phyloP scores from a whole-genome alignment of 2,329 filamentous ascomycete species.

The Penicillium sp. region DNA sequence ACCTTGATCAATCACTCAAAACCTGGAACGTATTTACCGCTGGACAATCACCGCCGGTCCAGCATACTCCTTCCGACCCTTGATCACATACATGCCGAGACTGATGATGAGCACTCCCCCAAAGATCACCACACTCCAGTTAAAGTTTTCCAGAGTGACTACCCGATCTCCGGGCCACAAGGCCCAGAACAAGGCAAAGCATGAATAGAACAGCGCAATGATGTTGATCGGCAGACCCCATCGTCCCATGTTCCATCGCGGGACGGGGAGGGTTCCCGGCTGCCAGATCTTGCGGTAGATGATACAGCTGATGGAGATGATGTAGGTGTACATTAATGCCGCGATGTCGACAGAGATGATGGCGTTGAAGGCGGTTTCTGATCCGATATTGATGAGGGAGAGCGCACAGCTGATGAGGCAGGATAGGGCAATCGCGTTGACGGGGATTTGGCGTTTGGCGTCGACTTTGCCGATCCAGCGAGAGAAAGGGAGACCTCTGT shows the following conservation, averaged over 20 bases:
- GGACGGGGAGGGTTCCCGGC: slow-evolving; percentile 33
- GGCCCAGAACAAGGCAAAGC: slow-evolving; percentile 44
- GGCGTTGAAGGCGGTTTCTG: slow-evolving; percentile 47
- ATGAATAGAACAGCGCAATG: slow-evolving; percentile 41
- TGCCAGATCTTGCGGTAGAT: slow-evolving; percentile 39
- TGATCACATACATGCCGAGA: slow-evolving; percentile 35
- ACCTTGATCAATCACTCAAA: too few relatives aligned
- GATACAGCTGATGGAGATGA: slow-evolving; percentile 45
- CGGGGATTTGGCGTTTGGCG: slow-evolving; percentile 37
- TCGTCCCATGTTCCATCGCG: slow-evolving; percentile 41
- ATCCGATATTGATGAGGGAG: slow-evolving; percentile 49
- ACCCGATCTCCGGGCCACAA: slow-evolving; percentile 43
- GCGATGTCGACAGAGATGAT: slow-evolving; percentile 47
- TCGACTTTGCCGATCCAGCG: slow-evolving; percentile 38
- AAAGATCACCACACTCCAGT: slow-evolving; percentile 48
- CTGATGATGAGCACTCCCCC: slow-evolving; percentile 38
- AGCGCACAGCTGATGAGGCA: slow-evolving; percentile 34
- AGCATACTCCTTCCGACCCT: slow-evolving; percentile 30
- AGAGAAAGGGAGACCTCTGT: slow-evolving; percentile 42
- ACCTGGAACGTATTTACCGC: too few relatives aligned
- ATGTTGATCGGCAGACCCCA: slow-evolving; percentile 44
- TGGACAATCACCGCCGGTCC: slow-evolving; percentile 23
- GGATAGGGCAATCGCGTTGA: slow-evolving; percentile 35
- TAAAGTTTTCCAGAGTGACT: slow-evolving; percentile 42
- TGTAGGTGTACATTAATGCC: slow-evolving; percentile 47